These are phyloP conservation scores for Aureobasidium sp. DNA, from an alignment of 2,329 filamentous ascomycete genomes.

Conservation along the genomic window DNA sequence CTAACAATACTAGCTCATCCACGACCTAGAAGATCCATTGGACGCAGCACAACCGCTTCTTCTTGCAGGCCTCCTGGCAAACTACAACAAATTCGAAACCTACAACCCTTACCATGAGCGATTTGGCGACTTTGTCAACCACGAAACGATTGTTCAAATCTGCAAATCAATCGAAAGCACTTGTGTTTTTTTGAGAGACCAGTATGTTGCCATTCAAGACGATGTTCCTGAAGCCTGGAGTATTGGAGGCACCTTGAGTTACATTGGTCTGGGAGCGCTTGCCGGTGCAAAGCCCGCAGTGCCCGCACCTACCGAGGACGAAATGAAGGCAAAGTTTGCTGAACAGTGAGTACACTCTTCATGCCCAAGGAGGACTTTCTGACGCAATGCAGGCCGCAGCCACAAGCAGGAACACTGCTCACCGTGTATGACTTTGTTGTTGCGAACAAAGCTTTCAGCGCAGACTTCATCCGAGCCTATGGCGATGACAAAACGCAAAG, in stretches of 20 bases:
- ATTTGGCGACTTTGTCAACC: constrained; percentile 92
- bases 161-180: constrained; percentile 66
- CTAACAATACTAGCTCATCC: constrained; percentile 54
- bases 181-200: constrained; percentile 57
- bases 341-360: constrained; percentile 52
- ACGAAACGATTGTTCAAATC: constrained; percentile 73
- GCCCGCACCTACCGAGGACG: constrained; percentile 61
- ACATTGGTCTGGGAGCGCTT: constrained; percentile 74
- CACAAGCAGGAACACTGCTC: constrained; percentile 70
- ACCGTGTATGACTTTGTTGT: constrained; percentile 89
- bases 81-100: constrained; percentile 99
- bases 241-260: constrained; percentile 66
- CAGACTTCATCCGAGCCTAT: constrained; percentile 58
- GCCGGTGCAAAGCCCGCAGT: constrained; percentile 51
- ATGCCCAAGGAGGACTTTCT: constrained; percentile 6
- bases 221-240: constrained; percentile 88
- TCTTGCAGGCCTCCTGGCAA: constrained; percentile 77
- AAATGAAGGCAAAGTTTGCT: constrained; percentile 71
- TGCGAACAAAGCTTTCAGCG: constrained; percentile 91
- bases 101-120: constrained; percentile 92
- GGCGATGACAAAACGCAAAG: constrained; percentile 56
- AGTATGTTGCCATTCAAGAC: constrained; percentile 79
- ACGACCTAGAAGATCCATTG: constrained; percentile 60
- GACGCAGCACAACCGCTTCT: constrained; percentile 63
- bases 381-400: constrained; percentile 54